A percentile compares a stretch with the other conserved stretches of the same genome.
Conservation (phyloP, 257 asterid species). For the Eustoma russellianum region DNA sequence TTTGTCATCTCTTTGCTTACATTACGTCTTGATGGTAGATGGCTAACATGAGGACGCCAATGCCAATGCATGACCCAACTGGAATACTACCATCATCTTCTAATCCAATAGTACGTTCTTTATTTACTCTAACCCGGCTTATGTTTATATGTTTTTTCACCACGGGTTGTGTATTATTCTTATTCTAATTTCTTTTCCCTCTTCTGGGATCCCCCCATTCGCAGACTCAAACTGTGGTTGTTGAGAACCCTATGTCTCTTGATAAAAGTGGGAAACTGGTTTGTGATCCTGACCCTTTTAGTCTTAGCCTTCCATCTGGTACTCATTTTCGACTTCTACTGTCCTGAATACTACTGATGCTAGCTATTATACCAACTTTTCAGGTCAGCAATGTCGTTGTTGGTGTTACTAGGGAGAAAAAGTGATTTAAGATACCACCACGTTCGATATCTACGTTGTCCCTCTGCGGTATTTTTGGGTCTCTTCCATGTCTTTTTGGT, state of each 20-base stretch:
- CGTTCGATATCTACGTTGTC: too few relatives aligned
- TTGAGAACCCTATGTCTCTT: conserved; percentile 81
- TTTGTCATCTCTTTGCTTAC: too few relatives aligned
- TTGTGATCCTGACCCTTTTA: conserved; percentile 10
- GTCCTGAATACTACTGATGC: too few relatives aligned
- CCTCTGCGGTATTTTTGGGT: too few relatives aligned
- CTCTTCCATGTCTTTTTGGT: too few relatives aligned
- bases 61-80: conserved; percentile 42
- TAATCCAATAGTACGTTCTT: conserved; percentile 44
- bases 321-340: background rate
- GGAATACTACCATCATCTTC: conserved; percentile 31
- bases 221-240: conserved; percentile 80
- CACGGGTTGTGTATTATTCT: background rate
- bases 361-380: too few relatives aligned
- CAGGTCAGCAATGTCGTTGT: conserved; percentile 87
- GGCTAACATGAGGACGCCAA: conserved; percentile 43
- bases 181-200: conserved; percentile 13
- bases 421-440: conserved; percentile 4
- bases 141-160: conserved; percentile 10
- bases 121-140: background rate
- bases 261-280: conserved; percentile 92
- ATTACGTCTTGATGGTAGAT: conserved; percentile 26
- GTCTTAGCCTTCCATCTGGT: background rate
- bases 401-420: conserved; percentile 56
- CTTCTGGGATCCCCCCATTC: conserved; percentile 38